Percentiles rank a stretch among this genome's conserved stretches.
Conservation (phyloP, 306 rosid species). For the Cucurbita moschata region DNA sequence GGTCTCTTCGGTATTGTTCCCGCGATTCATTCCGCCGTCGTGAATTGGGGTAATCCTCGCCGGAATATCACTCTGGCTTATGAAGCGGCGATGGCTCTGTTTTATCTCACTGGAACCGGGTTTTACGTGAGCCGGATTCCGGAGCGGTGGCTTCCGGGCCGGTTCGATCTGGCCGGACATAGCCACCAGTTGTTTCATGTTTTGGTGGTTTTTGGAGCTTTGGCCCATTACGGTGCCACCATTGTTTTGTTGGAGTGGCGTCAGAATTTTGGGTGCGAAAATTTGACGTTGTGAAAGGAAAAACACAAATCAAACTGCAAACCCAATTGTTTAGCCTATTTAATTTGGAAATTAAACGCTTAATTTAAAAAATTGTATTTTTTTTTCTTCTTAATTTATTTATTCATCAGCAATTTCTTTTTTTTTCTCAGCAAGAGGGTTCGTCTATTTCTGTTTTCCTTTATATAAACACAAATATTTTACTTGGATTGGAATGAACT, state of each 20-base stretch:
- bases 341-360: background rate
- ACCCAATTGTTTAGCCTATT: background rate
- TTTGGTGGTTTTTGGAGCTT: conserved; percentile 70
- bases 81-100: conserved; percentile 62
- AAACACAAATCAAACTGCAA: no score
- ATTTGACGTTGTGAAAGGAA: background rate
- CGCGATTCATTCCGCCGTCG: conserved; percentile 52
- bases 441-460: background rate
- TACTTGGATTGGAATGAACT: background rate
- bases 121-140: conserved; percentile 71
- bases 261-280: conserved; percentile 36
- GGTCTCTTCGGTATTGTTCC: conserved; percentile 85
- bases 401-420: background rate
- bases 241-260: conserved; percentile 75
- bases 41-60: conserved; percentile 67
- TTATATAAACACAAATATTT: no score
- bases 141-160: conserved; percentile 78
- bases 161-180: conserved; percentile 88
- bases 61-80: conserved; percentile 49
- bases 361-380: background rate
- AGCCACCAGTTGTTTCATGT: conserved; percentile 89
- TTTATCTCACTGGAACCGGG: conserved; percentile 54
- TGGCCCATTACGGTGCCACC: conserved; percentile 74
- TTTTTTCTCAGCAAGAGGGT: background rate
- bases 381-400: background rate